These are phyloP conservation scores for Globisporangium spiculum DNA, from an alignment of 352 stramenopile genomes.

Conservation along the genomic window DNA sequence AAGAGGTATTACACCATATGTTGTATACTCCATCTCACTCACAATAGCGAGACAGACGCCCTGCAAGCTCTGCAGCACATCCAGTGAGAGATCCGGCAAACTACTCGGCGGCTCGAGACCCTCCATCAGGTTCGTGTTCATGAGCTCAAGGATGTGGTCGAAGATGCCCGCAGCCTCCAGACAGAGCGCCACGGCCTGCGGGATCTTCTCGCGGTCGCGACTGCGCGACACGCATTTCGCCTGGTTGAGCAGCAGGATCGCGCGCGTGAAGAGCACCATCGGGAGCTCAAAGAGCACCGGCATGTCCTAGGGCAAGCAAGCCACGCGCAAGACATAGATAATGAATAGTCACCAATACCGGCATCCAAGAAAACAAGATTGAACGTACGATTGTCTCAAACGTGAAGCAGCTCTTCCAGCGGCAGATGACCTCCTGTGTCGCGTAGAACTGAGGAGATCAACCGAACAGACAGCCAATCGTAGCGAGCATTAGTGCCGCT, in stretches of 20 bases:
- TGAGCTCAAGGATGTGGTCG: constrained; percentile 19
- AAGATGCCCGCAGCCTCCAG: constrained; percentile 21
- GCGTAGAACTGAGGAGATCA: constrained; percentile 8
- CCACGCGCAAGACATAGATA: background rate
- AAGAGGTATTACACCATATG: too few relatives aligned
- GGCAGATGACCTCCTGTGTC: background rate
- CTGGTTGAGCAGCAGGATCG: constrained; percentile 27
- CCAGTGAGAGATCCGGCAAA: constrained; percentile 21
- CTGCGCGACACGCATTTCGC: constrained; percentile 14
- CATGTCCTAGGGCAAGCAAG: constrained; percentile 16
- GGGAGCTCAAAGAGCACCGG: constrained; percentile 32
- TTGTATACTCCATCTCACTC: background rate
- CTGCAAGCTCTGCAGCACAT: constrained; percentile 19
- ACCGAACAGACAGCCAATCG: background rate
- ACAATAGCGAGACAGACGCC: constrained; percentile 21
- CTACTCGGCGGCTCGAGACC: constrained; percentile 10
- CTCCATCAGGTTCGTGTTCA: constrained; percentile 13
- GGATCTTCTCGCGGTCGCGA: constrained; percentile 6
- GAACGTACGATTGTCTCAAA: constrained; percentile 13
- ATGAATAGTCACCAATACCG: background rate
- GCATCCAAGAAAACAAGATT: too few relatives aligned
- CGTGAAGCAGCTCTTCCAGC: constrained; percentile 20
- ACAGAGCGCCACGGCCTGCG: constrained; percentile 11
- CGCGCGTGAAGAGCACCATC: constrained; percentile 29
- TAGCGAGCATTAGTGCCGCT: background rate